Evolutionary conservation across 2,329 filamentous ascomycete species (phyloP).

Genomic region (Xenosphaeropsis pyriputrescens): DNA sequence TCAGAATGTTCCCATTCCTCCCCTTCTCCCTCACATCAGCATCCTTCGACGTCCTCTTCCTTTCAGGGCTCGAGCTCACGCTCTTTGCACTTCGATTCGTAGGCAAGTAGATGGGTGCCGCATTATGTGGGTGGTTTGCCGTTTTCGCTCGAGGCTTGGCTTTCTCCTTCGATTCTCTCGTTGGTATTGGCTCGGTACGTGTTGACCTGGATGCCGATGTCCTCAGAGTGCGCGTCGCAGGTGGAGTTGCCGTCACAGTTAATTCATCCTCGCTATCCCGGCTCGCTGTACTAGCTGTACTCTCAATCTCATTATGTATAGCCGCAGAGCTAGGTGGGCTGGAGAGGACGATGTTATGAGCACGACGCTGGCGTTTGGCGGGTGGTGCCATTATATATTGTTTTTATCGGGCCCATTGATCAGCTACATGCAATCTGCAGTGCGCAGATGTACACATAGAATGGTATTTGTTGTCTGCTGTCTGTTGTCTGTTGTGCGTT

Average conservation of each 20-base stretch:
- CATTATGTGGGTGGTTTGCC: conserved; percentile 13
- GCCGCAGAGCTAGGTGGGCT: conserved; percentile 23
- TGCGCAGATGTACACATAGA: no score
- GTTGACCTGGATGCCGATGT: conserved; percentile 1
- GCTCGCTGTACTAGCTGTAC: conserved; percentile 6
- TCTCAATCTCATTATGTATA: conserved; percentile 26
- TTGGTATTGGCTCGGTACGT: conserved; percentile 11
- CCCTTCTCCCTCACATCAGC: conserved; percentile 35
- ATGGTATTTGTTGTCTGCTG: no score
- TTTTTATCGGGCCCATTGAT: no score
- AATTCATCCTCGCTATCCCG: conserved; percentile 3
- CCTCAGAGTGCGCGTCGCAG: conserved; percentile 2
- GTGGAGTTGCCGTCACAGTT: conserved; percentile 10
- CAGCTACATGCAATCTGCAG: no score
- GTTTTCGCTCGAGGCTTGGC: conserved; percentile 11
- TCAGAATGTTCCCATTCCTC: conserved; percentile 31
- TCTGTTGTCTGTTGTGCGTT: no score
- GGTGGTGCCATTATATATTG: conserved; percentile 16
- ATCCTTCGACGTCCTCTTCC: conserved; percentile 23
- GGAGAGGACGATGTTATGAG: conserved; percentile 29
- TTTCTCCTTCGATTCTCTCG: conserved; percentile 15
- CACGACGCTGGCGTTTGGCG: conserved; percentile 28
- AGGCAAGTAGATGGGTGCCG: conserved; percentile 12
- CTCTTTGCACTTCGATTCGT: conserved; percentile 16
- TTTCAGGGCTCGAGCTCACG: conserved; percentile 29